Percentiles rank a stretch among this genome's conserved stretches.
These are phyloP conservation scores for Rhodotorula sphaerocarpa DNA, from an alignment of 768 basidiomycete genomes.

Conservation along the genomic window DNA sequence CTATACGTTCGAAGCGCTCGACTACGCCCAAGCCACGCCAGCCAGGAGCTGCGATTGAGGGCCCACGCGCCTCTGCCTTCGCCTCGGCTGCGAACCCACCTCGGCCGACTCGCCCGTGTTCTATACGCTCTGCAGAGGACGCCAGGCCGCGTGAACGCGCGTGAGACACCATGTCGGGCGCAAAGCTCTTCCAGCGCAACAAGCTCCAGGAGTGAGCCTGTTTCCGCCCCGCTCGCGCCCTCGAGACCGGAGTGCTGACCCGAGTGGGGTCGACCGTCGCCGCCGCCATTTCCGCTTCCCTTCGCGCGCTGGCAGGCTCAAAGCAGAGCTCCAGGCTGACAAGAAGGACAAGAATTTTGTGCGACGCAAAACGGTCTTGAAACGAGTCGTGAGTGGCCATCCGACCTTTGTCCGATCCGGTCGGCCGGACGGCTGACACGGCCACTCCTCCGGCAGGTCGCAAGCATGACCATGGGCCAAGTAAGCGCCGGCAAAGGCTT, in stretches of 20 bases:
- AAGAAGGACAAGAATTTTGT: slow-evolving; percentile 92
- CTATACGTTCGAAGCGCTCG: no score
- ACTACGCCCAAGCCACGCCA: no score
- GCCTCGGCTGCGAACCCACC: no score
- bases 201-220: slow-evolving; percentile 33
- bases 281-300: not conserved
- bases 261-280: not conserved
- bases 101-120: no score
- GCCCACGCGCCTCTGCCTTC: no score
- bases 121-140: no score
- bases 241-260: not conserved
- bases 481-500: no score
- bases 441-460: slow-evolving; percentile 42
- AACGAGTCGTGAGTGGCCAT: slow-evolving; percentile 69
- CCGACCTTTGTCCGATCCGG: no score
- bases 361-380: slow-evolving; percentile 86
- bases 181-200: slow-evolving; percentile 29
- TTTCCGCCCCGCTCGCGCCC: no score
- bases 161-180: slow-evolving; percentile 20
- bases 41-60: no score
- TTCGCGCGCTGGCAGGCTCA: slow-evolving; percentile 14
- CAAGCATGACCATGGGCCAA: slow-evolving; percentile 99
- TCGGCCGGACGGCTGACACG: not conserved
- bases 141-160: no score
- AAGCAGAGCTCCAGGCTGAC: slow-evolving; percentile 35